A percentile compares a stretch with the other conserved stretches of the same genome.
Evolutionary conservation across 257 asterid species (phyloP).

Genomic region (Salvia hispanica): DNA sequence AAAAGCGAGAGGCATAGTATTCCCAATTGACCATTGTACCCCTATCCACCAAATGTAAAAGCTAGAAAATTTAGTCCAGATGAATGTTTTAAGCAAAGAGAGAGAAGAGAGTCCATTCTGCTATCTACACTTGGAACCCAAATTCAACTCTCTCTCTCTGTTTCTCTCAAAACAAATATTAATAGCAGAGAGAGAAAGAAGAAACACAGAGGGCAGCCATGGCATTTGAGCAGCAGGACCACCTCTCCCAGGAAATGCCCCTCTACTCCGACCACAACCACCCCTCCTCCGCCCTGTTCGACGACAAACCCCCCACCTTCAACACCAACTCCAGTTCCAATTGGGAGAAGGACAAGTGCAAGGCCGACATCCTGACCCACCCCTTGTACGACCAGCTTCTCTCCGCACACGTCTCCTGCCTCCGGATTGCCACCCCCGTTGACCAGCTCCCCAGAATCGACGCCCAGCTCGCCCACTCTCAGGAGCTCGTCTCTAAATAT

Average conservation of each 20-base stretch:
- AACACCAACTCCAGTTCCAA: conserved; percentile 42
- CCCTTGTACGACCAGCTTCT: conserved; percentile 79
- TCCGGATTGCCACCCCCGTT: conserved; percentile 91
- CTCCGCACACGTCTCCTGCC: conserved; percentile 88
- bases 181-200: no score
- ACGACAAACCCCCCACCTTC: conserved; percentile 41
- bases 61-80: no score
- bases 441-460: conserved; percentile 95
- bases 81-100: no score
- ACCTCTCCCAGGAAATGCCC: conserved; percentile 47
- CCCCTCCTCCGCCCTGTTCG: conserved; percentile 36
- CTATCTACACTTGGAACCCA: no score
- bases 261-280: conserved; percentile 42
- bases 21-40: no score
- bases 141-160: no score
- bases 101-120: no score
- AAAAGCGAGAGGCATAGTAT: no score
- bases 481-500: conserved; percentile 75
- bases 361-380: conserved; percentile 75
- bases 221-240: conserved; percentile 48
- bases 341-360: conserved; percentile 82
- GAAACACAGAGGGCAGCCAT: conserved; percentile 28
- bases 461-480: conserved; percentile 88
- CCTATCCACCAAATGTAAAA: no score
- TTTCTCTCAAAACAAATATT: no score